These are phyloP conservation scores for Alternaria brassicicola DNA, from an alignment of 2,329 filamentous ascomycete species.

Conservation along the genomic window DNA sequence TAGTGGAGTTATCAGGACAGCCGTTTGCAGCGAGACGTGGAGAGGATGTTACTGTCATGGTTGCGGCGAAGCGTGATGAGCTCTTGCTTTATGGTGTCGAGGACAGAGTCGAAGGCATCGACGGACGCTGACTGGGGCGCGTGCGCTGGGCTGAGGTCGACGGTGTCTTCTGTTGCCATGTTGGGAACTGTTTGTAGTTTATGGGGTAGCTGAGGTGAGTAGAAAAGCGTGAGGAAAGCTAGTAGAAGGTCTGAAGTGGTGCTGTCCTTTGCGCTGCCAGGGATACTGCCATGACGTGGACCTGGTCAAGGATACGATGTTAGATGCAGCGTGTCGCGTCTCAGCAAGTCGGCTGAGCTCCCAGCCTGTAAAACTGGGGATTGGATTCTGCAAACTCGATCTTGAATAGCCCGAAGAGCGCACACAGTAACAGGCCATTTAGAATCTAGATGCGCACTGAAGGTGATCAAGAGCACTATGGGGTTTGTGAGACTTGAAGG, in stretches of 20 bases:
- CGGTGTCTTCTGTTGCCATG: slow-evolving; percentile 49
- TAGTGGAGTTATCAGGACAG: slow-evolving; percentile 7
- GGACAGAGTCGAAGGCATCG: slow-evolving; percentile 41
- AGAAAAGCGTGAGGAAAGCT: fast-evolving
- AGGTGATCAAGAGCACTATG: neutral
- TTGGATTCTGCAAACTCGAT: neutral
- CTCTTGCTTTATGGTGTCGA: slow-evolving; percentile 40
- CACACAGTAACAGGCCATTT: neutral
- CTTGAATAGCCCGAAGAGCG: neutral
- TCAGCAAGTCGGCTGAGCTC: neutral
- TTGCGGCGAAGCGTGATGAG: slow-evolving; percentile 44
- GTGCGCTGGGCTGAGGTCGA: slow-evolving; percentile 41
- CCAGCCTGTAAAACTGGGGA: slow-evolving; percentile 3
- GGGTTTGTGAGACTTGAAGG: neutral
- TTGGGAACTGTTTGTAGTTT: neutral
- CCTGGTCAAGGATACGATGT: slow-evolving; percentile 3
- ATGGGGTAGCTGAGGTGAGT: neutral
- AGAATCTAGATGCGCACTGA: neutral
- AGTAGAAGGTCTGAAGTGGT: neutral
- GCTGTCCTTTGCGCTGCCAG: neutral
- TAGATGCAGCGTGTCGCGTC: slow-evolving; percentile 8
- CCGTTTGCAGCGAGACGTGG: too few species aligned
- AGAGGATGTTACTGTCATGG: slow-evolving; percentile 38
- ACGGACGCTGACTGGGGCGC: slow-evolving; percentile 45
- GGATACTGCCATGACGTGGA: slow-evolving; percentile 7